Conservation (phyloP, 129 eudicot genomes). For the Kitagawia praeruptora region DNA sequence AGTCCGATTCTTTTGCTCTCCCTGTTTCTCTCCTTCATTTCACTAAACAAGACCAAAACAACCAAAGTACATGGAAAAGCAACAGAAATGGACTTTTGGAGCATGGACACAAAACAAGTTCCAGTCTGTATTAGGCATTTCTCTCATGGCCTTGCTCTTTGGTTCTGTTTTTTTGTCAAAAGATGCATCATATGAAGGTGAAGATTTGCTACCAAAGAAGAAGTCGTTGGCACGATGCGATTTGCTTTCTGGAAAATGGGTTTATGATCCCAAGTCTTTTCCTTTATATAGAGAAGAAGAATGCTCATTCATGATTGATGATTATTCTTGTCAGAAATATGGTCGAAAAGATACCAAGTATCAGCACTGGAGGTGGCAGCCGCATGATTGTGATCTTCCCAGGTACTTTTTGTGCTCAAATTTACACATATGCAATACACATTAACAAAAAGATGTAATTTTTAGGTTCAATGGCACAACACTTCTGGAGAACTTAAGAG, state of each 20-base stretch:
- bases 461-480: slow-evolving; percentile 39
- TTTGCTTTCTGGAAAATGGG: slow-evolving; percentile 12
- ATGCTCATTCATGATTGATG: slow-evolving; percentile 12
- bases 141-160: slow-evolving; percentile 7
- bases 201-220: not conserved
- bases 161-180: not conserved
- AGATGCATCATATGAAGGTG: not conserved
- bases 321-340: slow-evolving; percentile 9
- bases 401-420: slow-evolving; percentile 1
- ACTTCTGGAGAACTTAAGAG: slow-evolving; percentile 37
- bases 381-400: slow-evolving; percentile 16
- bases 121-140: slow-evolving; percentile 5
- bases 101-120: slow-evolving; percentile 4
- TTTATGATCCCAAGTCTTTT: slow-evolving; percentile 1
- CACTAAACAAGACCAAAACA: slow-evolving; percentile 1
- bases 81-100: not conserved
- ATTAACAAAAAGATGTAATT: not conserved
- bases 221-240: not conserved
- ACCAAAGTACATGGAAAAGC: not conserved
- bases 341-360: slow-evolving; percentile 5
- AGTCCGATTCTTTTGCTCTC: not conserved
- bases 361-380: slow-evolving; percentile 19
- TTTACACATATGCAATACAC: not conserved
- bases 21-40: slow-evolving; percentile 1
- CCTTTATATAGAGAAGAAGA: slow-evolving; percentile 5